These are phyloP conservation scores for Phytophthora sp. DNA, from an alignment of 352 stramenopile species.

Conservation along the genomic window DNA sequence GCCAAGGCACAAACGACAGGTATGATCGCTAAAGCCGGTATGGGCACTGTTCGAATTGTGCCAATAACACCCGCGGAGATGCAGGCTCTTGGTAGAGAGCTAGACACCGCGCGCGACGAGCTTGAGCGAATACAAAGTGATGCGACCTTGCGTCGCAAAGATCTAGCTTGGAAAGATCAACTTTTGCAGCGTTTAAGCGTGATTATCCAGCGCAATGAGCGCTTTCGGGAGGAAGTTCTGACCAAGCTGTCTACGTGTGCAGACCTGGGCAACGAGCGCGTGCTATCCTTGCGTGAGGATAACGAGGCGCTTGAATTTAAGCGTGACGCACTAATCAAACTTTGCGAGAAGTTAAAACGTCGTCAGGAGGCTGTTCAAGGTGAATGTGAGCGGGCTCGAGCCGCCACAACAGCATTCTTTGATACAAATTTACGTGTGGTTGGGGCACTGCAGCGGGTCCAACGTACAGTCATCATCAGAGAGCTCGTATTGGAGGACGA, in stretches of 20 bases:
- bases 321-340: conserved; percentile 25
- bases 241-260: conserved; percentile 38
- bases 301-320: conserved; percentile 56
- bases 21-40: conserved; percentile 73
- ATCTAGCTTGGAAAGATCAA: conserved; percentile 69
- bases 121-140: conserved; percentile 51
- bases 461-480: conserved; percentile 47
- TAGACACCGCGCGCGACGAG: conserved; percentile 54
- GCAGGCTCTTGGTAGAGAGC: conserved; percentile 41
- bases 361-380: conserved; percentile 38
- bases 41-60: conserved; percentile 75
- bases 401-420: conserved; percentile 55
- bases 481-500: conserved; percentile 44
- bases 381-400: conserved; percentile 41
- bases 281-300: conserved; percentile 64
- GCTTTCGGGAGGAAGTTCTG: conserved; percentile 54
- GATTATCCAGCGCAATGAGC: conserved; percentile 74
- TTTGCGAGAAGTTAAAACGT: conserved; percentile 35
- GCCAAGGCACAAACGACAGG: conserved; percentile 67
- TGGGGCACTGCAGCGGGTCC: conserved; percentile 57
- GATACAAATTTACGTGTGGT: conserved; percentile 64
- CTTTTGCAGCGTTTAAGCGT: conserved; percentile 70
- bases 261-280: conserved; percentile 62
- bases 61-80: conserved; percentile 54
- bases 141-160: conserved; percentile 37